Conservation (phyloP, 345 rosid genomes). For the Leavenworthia alabamica region DNA sequence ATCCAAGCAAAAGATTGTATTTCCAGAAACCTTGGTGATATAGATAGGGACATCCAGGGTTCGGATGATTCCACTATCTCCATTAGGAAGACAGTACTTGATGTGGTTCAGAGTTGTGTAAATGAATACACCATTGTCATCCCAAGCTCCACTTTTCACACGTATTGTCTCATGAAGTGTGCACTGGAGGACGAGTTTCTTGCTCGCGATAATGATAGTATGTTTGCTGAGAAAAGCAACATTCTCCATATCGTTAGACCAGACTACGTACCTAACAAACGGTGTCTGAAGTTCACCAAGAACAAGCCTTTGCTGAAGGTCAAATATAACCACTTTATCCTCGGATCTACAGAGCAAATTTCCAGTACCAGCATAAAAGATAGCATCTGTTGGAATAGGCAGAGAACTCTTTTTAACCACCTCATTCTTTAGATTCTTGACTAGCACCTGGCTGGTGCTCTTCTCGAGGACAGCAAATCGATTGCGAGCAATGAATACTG, state of each 20-base stretch:
- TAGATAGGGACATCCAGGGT: slow-evolving; percentile 88
- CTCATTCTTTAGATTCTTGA: slow-evolving; percentile 86
- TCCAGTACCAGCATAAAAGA: slow-evolving; percentile 94
- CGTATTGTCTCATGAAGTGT: slow-evolving; percentile 93
- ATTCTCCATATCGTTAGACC: slow-evolving; percentile 96
- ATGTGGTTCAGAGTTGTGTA: slow-evolving; percentile 34
- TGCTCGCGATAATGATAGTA: slow-evolving; percentile 78
- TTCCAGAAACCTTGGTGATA: slow-evolving; percentile 71
- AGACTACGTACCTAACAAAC: slow-evolving; percentile 65
- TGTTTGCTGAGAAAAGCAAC: slow-evolving; percentile 96
- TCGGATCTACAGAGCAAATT: slow-evolving; percentile 84
- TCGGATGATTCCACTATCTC: slow-evolving; percentile 80
- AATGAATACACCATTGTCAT: slow-evolving; percentile 56
- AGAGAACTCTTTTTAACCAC: slow-evolving; percentile 72
- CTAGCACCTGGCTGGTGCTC: slow-evolving; percentile 75
- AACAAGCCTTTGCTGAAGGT: slow-evolving; percentile 88
- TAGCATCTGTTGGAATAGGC: slow-evolving; percentile 72
- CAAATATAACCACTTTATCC: slow-evolving; percentile 83
- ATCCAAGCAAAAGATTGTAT: slow-evolving; percentile 74
- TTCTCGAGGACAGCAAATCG: slow-evolving; percentile 96
- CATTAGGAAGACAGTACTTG: slow-evolving; percentile 94
- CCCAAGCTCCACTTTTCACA: slow-evolving; percentile 98
- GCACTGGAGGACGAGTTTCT: slow-evolving; percentile 82
- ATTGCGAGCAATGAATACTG: slow-evolving; percentile 82
- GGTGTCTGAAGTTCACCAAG: slow-evolving; percentile 88